These are phyloP conservation scores for Cryphonectria radicalis DNA, from an alignment of 2,329 filamentous ascomycete species.

Conservation along the genomic window DNA sequence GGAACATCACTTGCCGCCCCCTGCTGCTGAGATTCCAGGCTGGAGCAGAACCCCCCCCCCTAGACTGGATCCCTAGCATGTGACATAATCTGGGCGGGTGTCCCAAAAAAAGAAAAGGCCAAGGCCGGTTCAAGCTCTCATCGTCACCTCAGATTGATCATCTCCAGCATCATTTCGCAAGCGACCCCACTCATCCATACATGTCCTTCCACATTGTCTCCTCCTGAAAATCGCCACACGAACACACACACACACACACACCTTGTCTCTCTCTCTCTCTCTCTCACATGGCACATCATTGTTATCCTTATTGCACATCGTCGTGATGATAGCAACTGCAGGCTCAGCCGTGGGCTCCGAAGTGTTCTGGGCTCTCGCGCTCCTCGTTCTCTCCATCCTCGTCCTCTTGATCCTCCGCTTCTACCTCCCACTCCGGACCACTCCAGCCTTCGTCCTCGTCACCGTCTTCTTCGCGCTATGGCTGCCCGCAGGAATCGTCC, in stretches of 20 bases:
- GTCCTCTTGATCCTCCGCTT: constrained; percentile 85
- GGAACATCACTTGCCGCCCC: not conserved
- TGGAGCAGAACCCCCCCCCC: not conserved
- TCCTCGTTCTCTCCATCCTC: constrained; percentile 73
- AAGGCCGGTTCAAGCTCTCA: constrained; percentile 4
- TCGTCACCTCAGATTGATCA: constrained; percentile 26
- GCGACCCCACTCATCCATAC: not conserved
- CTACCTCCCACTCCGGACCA: constrained; percentile 88
- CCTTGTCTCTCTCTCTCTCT: not conserved
- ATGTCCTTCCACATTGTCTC: not conserved
- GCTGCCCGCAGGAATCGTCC: constrained; percentile 85
- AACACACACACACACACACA: not conserved
- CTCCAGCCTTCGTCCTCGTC: constrained; percentile 85
- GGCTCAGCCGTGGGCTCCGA: constrained; percentile 74
- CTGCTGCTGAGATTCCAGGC: not conserved
- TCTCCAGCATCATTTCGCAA: constrained; percentile 24
- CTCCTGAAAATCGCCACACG: not conserved
- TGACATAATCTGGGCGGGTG: constrained; percentile 1
- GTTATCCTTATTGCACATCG: constrained; percentile 15
- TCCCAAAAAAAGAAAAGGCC: not conserved
- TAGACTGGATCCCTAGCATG: not conserved
- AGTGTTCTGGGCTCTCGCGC: constrained; percentile 74
- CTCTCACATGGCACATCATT: constrained; percentile 22
- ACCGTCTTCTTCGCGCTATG: constrained; percentile 97
- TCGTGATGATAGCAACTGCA: constrained; percentile 29